Evolutionary conservation across 805 yeast genomes (phyloP).

Genomic region (Metschnikowia kofuensis): DNA sequence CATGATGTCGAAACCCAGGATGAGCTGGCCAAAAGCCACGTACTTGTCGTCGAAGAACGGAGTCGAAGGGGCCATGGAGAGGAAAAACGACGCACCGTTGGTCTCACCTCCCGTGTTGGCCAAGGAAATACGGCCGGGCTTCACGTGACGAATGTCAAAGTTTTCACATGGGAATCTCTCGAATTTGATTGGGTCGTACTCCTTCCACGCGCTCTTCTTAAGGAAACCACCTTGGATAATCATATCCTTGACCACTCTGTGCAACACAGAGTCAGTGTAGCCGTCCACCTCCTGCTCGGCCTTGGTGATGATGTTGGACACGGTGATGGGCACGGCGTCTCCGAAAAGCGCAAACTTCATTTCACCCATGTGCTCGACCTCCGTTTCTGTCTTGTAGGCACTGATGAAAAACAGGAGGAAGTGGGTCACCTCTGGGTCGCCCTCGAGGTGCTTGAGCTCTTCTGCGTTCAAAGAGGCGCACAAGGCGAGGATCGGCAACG

Average conservation of each 20-base stretch:
- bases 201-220: constrained; percentile 7
- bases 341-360: constrained; percentile 27
- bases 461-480: constrained; percentile 11
- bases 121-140: constrained; percentile 32
- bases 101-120: constrained; percentile 25
- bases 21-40: constrained; percentile 28
- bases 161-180: constrained; percentile 28
- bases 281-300: constrained; percentile 28
- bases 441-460: constrained; percentile 21
- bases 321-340: constrained; percentile 25
- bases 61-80: constrained; percentile 17
- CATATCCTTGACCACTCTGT: constrained; percentile 34
- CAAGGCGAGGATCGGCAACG: constrained; percentile 7
- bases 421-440: constrained; percentile 52
- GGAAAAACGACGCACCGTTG: constrained; percentile 25
- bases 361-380: constrained; percentile 31
- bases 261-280: constrained; percentile 24
- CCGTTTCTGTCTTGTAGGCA: constrained; percentile 21
- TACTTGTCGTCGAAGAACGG: constrained; percentile 22
- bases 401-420: constrained; percentile 40
- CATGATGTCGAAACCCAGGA: constrained; percentile 21
- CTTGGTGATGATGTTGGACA: constrained; percentile 31
- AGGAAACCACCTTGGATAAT: constrained; percentile 42
- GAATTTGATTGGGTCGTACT: constrained; percentile 23
- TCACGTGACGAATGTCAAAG: constrained; percentile 24